phyloP scores from a whole-genome alignment of 2,329 filamentous ascomycete species.

The Periconia sp. region DNA sequence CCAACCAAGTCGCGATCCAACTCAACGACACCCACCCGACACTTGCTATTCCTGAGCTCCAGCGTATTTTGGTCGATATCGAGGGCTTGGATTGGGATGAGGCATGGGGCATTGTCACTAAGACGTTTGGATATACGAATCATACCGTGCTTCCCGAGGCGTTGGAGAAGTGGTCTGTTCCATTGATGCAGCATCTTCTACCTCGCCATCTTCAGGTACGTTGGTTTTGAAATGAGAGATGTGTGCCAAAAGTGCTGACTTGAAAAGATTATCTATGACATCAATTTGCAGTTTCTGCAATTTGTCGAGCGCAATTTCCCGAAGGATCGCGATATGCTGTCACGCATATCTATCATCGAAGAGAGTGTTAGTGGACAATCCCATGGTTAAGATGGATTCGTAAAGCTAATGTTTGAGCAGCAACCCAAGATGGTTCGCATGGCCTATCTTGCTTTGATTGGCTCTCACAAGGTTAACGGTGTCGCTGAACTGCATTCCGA shows the following conservation, averaged over 20 bases:
- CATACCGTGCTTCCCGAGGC: constrained; percentile 97
- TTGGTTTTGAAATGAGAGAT: not conserved
- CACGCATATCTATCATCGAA: constrained; percentile 94
- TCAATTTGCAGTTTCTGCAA: constrained; percentile 94
- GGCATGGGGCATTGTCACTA: constrained; percentile 72
- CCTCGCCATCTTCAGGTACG: constrained; percentile 80
- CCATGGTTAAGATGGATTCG: no score
- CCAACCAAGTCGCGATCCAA: constrained; percentile 95
- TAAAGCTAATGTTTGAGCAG: no score
- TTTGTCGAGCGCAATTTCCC: constrained; percentile 89
- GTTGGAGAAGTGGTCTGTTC: constrained; percentile 97
- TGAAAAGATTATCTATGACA: constrained; percentile 88
- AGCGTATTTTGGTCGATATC: constrained; percentile 86
- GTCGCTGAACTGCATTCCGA: constrained; percentile 98
- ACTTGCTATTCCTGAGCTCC: constrained; percentile 92
- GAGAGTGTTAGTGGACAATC: no score
- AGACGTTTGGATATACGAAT: constrained; percentile 93
- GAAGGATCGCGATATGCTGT: constrained; percentile 82
- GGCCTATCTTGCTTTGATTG: constrained; percentile 93
- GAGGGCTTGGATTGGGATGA: constrained; percentile 94
- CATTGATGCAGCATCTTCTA: constrained; percentile 87
- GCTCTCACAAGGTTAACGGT: constrained; percentile 98
- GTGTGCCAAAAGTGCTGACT: no score
- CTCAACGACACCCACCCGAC: constrained; percentile 98
- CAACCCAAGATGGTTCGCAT: constrained; percentile 98